phyloP scores from a whole-genome alignment of 169 alveolate species.

The Babesia ovata region DNA sequence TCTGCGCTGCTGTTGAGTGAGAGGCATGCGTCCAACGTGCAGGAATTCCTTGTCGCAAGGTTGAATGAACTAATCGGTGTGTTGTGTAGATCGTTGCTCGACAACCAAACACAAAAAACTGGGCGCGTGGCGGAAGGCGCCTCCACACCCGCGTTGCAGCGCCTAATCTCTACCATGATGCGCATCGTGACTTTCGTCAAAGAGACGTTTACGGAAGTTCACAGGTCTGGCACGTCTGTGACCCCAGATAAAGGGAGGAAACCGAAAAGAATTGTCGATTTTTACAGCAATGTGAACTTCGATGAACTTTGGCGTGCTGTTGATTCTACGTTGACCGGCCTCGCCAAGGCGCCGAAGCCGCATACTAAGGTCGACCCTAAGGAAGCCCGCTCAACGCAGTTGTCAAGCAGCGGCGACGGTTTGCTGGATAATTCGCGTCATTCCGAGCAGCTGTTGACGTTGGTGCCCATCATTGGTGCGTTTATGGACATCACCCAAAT shows the following conservation, averaged over 20 bases:
- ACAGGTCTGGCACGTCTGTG: background rate
- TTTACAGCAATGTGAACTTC: slow-evolving; percentile 40
- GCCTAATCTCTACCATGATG: slow-evolving; percentile 35
- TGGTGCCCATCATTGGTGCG: slow-evolving; percentile 61
- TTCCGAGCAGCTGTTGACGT: slow-evolving; percentile 22
- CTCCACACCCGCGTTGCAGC: slow-evolving; percentile 30
- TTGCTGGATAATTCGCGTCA: slow-evolving; percentile 11
- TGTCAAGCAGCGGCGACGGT: background rate
- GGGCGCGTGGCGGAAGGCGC: background rate
- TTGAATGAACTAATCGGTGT: background rate
- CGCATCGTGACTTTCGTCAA: slow-evolving; percentile 36
- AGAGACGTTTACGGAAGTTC: slow-evolving; percentile 9
- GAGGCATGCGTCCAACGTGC: slow-evolving; percentile 1
- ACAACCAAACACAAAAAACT: too few species aligned
- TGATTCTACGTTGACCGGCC: slow-evolving; percentile 12
- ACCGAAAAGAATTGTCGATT: slow-evolving; percentile 10
- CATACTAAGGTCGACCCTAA: background rate
- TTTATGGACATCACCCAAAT: slow-evolving; percentile 42
- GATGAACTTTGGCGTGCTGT: slow-evolving; percentile 48
- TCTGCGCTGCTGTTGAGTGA: slow-evolving; percentile 17
- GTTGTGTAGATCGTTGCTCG: slow-evolving; percentile 1
- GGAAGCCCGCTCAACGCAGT: background rate
- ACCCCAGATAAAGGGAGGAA: background rate
- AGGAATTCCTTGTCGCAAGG: slow-evolving; percentile 6
- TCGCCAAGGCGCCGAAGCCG: slow-evolving; percentile 11